Evolutionary conservation across 1,284 basidiomycete species (phyloP).

Genomic region (Fomitopsis schrenkii): DNA sequence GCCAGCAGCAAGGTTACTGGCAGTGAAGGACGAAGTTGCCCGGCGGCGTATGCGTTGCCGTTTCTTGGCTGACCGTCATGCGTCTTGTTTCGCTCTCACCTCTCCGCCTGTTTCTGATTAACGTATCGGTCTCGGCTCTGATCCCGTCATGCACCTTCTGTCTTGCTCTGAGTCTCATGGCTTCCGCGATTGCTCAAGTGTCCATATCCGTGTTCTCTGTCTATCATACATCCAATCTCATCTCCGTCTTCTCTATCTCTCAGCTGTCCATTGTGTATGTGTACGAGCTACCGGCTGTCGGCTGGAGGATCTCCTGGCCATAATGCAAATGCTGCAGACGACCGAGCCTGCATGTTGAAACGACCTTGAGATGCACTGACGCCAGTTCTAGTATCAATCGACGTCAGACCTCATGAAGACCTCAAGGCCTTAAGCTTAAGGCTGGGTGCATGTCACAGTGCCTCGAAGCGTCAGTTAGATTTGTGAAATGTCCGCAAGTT

Average conservation of each 20-base stretch:
- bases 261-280: slow-evolving; percentile 10
- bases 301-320: slow-evolving; percentile 12
- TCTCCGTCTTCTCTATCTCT: slow-evolving; percentile 16
- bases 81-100: slow-evolving; percentile 5
- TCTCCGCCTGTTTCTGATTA: not conserved
- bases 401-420: no score
- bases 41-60: not conserved
- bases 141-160: slow-evolving; percentile 1
- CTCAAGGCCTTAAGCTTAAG: no score
- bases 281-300: slow-evolving; percentile 13
- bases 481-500: no score
- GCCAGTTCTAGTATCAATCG: no score
- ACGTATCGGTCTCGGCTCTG: not conserved
- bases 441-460: no score
- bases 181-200: slow-evolving; percentile 3
- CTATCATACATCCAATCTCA: slow-evolving; percentile 21
- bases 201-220: slow-evolving; percentile 4
- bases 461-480: no score
- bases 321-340: slow-evolving; percentile 13
- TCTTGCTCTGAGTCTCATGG: slow-evolving; percentile 2
- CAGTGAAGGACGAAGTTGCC: slow-evolving; percentile 36
- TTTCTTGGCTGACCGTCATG: not conserved
- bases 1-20: slow-evolving; percentile 70
- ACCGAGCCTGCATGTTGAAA: not conserved
- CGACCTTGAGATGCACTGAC: not conserved